Evolutionary conservation across 2,329 filamentous ascomycete genomes (phyloP), one percentile per base, ranked within the genome.

Genomic region (Pyricularia pennisetigena): DNA sequence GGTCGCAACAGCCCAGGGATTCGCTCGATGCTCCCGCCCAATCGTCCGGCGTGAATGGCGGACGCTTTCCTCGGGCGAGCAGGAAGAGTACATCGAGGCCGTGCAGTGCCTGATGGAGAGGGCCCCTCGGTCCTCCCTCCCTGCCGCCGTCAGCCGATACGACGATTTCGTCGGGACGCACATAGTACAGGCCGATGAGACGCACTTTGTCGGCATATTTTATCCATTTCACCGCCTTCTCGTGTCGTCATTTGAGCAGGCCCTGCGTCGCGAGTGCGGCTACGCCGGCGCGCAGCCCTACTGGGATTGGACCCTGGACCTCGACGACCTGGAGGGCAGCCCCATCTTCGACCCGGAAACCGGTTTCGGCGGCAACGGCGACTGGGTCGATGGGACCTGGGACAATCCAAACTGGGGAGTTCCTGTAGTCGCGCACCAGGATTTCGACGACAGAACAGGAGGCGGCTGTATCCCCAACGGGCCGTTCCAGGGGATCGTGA

Each of bases 281-380:
- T 78, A 78, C 69, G 75, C 68, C 4, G 76, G 76, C 1, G 74
- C 74, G 64, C 76, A 77, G 64, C 76, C 76, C 23, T 85, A 84
- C 74, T 80, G 80, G 76, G 84, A 85, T 72, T 86, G 84, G 78
- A 80, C 80, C 23, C 81, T 80, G 70, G 83, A 82, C 73, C 76
- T 82, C 0, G 70, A 78, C 2, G 82, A 86, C 68, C 79, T 81
- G 0, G 70, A 75, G 67, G 79, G 82, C 71, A 85, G 84, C 0
- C 82, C 83, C n/a, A 72, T 86, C 64, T 82, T 88, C 70, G 83
- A 85, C 69, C 85, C 85, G 68, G 78, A 78, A 3, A 82, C 80
- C 41, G 82, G 79, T 69, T 74, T 85, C 78, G 81, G 80, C 29
- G 82, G 83, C 14, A 81, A 84, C 68, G 83, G 84, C 8, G 70